These are phyloP conservation scores for Zymoseptoria crescenta DNA, from an alignment of 2,329 filamentous ascomycete genomes.

Conservation along the genomic window DNA sequence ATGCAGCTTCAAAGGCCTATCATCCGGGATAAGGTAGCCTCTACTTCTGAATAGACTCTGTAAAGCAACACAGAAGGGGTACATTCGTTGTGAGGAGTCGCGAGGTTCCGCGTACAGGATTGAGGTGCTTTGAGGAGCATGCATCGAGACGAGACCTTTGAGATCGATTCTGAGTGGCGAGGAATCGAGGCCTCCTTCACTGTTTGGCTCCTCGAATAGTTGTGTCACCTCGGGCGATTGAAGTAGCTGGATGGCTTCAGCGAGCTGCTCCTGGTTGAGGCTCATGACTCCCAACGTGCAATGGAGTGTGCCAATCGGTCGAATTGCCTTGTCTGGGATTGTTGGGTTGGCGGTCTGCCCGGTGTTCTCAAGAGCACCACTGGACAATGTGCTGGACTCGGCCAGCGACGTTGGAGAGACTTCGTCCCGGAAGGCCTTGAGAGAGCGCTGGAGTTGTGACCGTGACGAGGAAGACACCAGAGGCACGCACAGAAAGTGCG, in stretches of 20 bases:
- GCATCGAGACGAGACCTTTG: slow-evolving; percentile 53
- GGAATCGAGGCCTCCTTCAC: not conserved
- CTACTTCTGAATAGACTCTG: slow-evolving; percentile 47
- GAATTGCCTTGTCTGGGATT: slow-evolving; percentile 49
- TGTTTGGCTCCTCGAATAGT: slow-evolving; percentile 9
- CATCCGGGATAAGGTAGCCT: slow-evolving; percentile 51
- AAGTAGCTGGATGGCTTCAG: slow-evolving; percentile 38
- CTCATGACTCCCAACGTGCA: slow-evolving; percentile 83
- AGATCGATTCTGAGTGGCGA: slow-evolving; percentile 32
- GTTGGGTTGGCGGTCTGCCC: not conserved
- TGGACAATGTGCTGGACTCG: not conserved
- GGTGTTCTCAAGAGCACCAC: not conserved
- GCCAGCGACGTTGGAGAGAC: slow-evolving; percentile 28
- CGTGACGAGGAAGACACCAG: slow-evolving; percentile 56
- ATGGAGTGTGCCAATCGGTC: slow-evolving; percentile 74
- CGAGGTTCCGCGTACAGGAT: slow-evolving; percentile 58
- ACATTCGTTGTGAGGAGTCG: slow-evolving; percentile 47
- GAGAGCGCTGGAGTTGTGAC: slow-evolving; percentile 55
- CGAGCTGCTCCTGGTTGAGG: slow-evolving; percentile 48
- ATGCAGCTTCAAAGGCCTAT: slow-evolving; percentile 64
- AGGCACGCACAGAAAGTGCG: slow-evolving; percentile 71
- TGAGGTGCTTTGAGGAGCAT: slow-evolving; percentile 47
- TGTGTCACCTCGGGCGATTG: slow-evolving; percentile 19
- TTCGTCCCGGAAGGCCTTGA: slow-evolving; percentile 55
- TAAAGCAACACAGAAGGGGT: slow-evolving; percentile 51